These are phyloP conservation scores for Gossypium thurberi DNA, from an alignment of 345 rosid species.

Conservation along the genomic window DNA sequence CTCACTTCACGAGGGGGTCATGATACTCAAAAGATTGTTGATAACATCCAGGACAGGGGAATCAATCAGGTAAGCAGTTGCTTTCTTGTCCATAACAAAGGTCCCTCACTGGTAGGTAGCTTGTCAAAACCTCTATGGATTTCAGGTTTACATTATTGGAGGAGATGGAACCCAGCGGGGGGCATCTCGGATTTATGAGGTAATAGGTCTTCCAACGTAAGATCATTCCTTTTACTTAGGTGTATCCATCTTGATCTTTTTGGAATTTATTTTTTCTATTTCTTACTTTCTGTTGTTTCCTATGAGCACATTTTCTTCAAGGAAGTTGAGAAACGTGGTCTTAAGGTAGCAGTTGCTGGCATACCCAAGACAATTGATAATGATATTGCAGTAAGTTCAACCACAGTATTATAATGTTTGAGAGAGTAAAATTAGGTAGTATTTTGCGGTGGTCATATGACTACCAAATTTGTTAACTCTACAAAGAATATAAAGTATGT, in stretches of 20 bases:
- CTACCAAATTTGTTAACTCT: neutral
- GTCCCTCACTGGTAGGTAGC: neutral
- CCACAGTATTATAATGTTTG: slow-evolving; percentile 11
- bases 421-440: neutral
- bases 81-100: slow-evolving; percentile 8
- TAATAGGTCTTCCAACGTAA: slow-evolving; percentile 16
- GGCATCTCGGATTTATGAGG: slow-evolving; percentile 76
- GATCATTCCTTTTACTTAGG: neutral
- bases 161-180: slow-evolving; percentile 93
- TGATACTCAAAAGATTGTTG: slow-evolving; percentile 82
- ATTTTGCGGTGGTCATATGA: neutral
- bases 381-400: slow-evolving; percentile 69
- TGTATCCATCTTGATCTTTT: neutral
- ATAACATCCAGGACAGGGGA: slow-evolving; percentile 86
- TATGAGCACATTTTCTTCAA: slow-evolving; percentile 27
- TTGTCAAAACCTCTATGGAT: slow-evolving; percentile 5
- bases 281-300: slow-evolving; percentile 3
- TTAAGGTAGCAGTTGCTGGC: slow-evolving; percentile 80
- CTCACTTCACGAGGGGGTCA: slow-evolving; percentile 90
- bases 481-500: neutral
- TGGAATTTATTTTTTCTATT: neutral
- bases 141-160: slow-evolving; percentile 88
- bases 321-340: slow-evolving; percentile 90
- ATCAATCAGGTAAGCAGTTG: slow-evolving; percentile 64
- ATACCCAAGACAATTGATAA: slow-evolving; percentile 91